Conservation (phyloP, 108 stramenopile genomes). For the Mayamaea pseudoterrestris region DNA sequence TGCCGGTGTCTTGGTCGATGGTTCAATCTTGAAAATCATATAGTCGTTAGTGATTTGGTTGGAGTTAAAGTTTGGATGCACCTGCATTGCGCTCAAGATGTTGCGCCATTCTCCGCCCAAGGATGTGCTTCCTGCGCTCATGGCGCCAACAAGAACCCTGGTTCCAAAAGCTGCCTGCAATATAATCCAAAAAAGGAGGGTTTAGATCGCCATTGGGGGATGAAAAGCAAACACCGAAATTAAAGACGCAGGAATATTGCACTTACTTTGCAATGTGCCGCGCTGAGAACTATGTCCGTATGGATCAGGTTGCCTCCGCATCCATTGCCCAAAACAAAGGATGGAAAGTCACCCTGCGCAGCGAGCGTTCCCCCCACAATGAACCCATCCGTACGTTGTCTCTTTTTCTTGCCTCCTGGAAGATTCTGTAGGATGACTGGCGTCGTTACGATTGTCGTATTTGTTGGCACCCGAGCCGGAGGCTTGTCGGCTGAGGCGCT, state of each 20-base stretch:
- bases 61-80: constrained; percentile 24
- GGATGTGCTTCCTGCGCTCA: background rate
- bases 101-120: background rate
- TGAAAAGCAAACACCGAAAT: too few relatives aligned
- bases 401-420: too few relatives aligned
- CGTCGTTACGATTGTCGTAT: too few relatives aligned
- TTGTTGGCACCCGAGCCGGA: too few relatives aligned
- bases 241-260: too few relatives aligned
- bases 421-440: too few relatives aligned
- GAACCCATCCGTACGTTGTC: too few relatives aligned
- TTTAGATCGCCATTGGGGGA: too few relatives aligned
- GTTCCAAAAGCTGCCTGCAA: too few relatives aligned
- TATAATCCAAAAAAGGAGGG: too few relatives aligned
- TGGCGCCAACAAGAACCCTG: constrained; percentile 1
- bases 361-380: constrained; percentile 1
- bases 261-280: constrained; percentile 32
- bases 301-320: constrained; percentile 33
- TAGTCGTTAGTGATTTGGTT: constrained; percentile 22
- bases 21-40: constrained; percentile 15
- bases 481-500: too few relatives aligned
- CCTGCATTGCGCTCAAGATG: background rate
- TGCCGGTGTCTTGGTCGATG: background rate
- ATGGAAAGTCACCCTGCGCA: background rate
- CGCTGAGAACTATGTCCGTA: constrained; percentile 27
- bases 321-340: background rate